A percentile compares a stretch with the other conserved stretches of the same genome.
Evolutionary conservation across 2,329 filamentous ascomycete genomes (phyloP).

Genomic region (Phyllosticta citriasiana): DNA sequence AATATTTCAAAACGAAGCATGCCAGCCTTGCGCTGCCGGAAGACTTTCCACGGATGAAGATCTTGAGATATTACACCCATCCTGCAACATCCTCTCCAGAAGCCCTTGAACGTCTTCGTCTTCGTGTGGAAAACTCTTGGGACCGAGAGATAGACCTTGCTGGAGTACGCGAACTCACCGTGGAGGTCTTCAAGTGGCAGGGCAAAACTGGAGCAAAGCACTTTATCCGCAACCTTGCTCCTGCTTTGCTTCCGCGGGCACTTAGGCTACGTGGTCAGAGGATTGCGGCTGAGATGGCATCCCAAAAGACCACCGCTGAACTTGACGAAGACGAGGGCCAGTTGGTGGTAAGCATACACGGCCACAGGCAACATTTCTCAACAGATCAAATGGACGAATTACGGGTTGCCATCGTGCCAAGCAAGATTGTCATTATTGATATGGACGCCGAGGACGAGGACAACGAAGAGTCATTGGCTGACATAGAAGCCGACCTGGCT

Average conservation of each 20-base stretch:
- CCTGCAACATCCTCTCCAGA: slow-evolving; percentile 63
- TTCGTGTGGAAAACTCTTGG: slow-evolving; percentile 50
- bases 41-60: slow-evolving; percentile 67
- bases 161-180: slow-evolving; percentile 62
- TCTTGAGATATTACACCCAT: slow-evolving; percentile 79
- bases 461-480: slow-evolving; percentile 41
- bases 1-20: slow-evolving; percentile 68
- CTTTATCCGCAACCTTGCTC: slow-evolving; percentile 70
- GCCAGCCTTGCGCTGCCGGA: slow-evolving; percentile 66
- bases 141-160: slow-evolving; percentile 53
- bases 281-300: background rate
- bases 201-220: slow-evolving; percentile 71
- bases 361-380: slow-evolving; percentile 57
- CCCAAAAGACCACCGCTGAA: slow-evolving; percentile 3
- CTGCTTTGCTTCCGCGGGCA: slow-evolving; percentile 59
- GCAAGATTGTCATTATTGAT: slow-evolving; percentile 67
- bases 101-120: slow-evolving; percentile 45
- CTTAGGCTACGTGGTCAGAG: slow-evolving; percentile 30
- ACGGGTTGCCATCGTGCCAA: slow-evolving; percentile 66
- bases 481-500: slow-evolving; percentile 16
- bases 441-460: slow-evolving; percentile 64
- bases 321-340: slow-evolving; percentile 39
- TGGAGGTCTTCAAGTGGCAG: slow-evolving; percentile 79
- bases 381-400: slow-evolving; percentile 70
- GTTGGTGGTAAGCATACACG: slow-evolving; percentile 58